Base-by-base conservation (phyloP, 2,329 filamentous ascomycete genomes). In the Polytolypa hystricis region DNA sequence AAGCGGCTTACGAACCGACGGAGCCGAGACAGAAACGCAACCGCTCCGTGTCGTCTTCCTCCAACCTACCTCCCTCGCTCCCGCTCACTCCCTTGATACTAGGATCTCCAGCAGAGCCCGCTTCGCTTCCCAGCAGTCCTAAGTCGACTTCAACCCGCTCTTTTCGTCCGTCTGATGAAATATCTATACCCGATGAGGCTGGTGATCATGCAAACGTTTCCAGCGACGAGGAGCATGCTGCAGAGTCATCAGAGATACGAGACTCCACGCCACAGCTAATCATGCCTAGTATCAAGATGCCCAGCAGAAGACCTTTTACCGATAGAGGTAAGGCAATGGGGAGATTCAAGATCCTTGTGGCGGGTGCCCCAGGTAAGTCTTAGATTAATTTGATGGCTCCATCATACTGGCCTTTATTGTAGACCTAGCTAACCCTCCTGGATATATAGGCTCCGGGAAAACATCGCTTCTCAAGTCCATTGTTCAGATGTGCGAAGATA, bases 251-350 rank as follows among this genome's bases (percentile, higher is more conserved):
- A 7, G 50, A 51, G 33, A 37, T 57, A 3, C 50, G 53, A 18
- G 58, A 61, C 41, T 58, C 64, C 51, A 50, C 62, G 9, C 63
- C 65, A n/a, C 87, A 96, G 58, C 71, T 98, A n/a, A 84, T 98
- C 42, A 98, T 98, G 91, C 91, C 91, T 4, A 94, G 86, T 53
- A 80, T 98, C 50, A 79, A 76, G 43, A 91, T 98, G 74, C 89
- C 91, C 3, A 82, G 77, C 42, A 77, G 91, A 33, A 73, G 86
- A 35, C 87, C 87, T 0, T 96, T 96, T 57, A 95, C 91, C 0
- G 77, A 82, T n/a, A 73, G 74, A 31, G 91, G 91, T 11, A 89
- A 81, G 62, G 72, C 71, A 21, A 73, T 96, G 56, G 89, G 89
- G 1, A 79, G 84, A 49, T 67, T 96, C 37, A 96, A 93, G 63